Conservation (phyloP, 306 rosid species). For the Lathyrus sativus region DNA sequence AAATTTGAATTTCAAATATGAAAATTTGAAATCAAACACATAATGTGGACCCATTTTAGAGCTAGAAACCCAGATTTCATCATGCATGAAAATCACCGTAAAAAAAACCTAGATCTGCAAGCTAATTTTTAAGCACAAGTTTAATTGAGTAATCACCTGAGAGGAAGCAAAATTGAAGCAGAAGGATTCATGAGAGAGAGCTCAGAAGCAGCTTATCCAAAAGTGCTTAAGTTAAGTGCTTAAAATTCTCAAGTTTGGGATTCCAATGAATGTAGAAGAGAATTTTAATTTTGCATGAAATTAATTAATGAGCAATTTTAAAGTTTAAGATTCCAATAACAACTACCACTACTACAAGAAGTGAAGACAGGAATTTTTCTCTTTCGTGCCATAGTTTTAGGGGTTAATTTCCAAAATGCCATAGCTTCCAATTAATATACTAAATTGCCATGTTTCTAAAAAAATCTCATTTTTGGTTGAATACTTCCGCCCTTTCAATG, state of each 20-base stretch:
- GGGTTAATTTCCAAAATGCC: too few relatives aligned
- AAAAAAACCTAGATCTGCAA: constrained; percentile 58
- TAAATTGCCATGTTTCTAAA: too few relatives aligned
- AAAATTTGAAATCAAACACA: constrained; percentile 41
- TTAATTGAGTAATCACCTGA: constrained; percentile 38
- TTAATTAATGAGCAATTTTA: constrained; percentile 34
- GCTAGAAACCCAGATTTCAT: constrained; percentile 25
- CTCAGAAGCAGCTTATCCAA: constrained; percentile 36
- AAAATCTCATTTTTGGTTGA: too few relatives aligned
- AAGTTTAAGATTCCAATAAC: constrained; percentile 22
- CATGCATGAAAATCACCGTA: constrained; percentile 34
- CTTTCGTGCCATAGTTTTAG: too few relatives aligned
- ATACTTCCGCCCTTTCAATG: too few relatives aligned
- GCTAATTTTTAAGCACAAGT: constrained; percentile 21
- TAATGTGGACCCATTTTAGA: constrained; percentile 35
- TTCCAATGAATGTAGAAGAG: neutral
- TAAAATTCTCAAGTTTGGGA: constrained; percentile 33
- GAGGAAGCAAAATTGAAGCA: constrained; percentile 30
- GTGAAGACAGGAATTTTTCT: constrained; percentile 34
- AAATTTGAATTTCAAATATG: too few relatives aligned
- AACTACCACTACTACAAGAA: constrained; percentile 5
- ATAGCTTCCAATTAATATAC: too few relatives aligned
- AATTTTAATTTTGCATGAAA: constrained; percentile 38
- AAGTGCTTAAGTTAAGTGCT: constrained; percentile 28
- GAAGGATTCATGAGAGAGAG: constrained; percentile 38